Conservation (phyloP, 1,139 yeast species). For the Debaryomycetaceae sp. region DNA sequence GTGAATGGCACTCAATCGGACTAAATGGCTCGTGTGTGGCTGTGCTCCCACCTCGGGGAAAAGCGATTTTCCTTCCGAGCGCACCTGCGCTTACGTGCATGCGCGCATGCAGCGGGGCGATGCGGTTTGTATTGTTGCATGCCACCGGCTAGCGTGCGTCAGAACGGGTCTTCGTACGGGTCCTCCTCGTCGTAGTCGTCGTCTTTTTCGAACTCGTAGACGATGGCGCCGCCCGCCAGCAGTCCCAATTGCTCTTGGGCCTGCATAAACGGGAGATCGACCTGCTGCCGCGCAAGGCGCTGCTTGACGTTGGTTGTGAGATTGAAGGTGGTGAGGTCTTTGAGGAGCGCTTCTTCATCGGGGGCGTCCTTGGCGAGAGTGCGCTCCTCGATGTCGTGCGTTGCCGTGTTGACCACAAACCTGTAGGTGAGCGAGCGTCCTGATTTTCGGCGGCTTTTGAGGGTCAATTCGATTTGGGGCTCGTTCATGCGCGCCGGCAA, state of each 20-base stretch:
- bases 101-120: too few species aligned
- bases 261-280: slow-evolving; percentile 81
- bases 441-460: slow-evolving; percentile 74
- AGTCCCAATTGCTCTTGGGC: slow-evolving; percentile 80
- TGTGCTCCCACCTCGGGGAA: too few species aligned
- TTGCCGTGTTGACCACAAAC: slow-evolving; percentile 46
- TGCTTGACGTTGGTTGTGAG: slow-evolving; percentile 72
- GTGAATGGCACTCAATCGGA: too few species aligned
- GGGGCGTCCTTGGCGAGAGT: slow-evolving; percentile 20
- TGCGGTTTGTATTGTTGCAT: too few species aligned
- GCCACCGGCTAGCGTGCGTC: slow-evolving; percentile 9
- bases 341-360: slow-evolving; percentile 47
- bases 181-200: slow-evolving; percentile 97
- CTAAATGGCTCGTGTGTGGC: too few species aligned
- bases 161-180: slow-evolving; percentile 95
- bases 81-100: too few species aligned
- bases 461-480: slow-evolving; percentile 44
- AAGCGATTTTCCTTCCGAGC: too few species aligned
- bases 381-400: slow-evolving; percentile 47
- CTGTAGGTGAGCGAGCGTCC: slow-evolving; percentile 68
- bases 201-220: slow-evolving; percentile 79
- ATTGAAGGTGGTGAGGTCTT: slow-evolving; percentile 83
- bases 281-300: slow-evolving; percentile 72
- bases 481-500: slow-evolving; percentile 39
- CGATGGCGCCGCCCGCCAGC: slow-evolving; percentile 80